Percentiles rank a stretch among this genome's conserved stretches.
phyloP scores from a whole-genome alignment of 495 filamentous ascomycete species.

The Penicillium psychrofluorescens region DNA sequence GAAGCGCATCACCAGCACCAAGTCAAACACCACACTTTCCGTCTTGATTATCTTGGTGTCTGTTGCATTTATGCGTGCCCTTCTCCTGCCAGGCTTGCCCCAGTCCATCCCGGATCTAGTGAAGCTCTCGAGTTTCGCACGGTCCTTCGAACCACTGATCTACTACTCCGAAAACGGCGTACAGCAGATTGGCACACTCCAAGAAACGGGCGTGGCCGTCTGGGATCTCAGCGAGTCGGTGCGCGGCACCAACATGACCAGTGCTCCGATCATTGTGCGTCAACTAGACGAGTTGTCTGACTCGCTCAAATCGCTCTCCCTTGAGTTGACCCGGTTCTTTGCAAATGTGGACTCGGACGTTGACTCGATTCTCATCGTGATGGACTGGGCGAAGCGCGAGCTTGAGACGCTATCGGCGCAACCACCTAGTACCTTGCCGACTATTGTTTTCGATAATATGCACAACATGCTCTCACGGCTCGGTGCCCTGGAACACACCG shows the following conservation, averaged over 20 bases:
- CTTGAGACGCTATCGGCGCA: slow-evolving; percentile 48
- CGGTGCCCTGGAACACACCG: slow-evolving; percentile 55
- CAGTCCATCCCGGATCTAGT: slow-evolving; percentile 78
- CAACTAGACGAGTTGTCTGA: slow-evolving; percentile 79
- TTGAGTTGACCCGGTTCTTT: slow-evolving; percentile 83
- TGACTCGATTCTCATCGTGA: slow-evolving; percentile 82
- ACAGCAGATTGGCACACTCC: slow-evolving; percentile 74
- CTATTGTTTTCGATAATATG: slow-evolving; percentile 67
- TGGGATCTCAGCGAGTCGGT: slow-evolving; percentile 89
- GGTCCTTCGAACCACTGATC: slow-evolving; percentile 84
- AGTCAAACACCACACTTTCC: slow-evolving; percentile 60
- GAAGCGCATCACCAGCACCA: slow-evolving; percentile 45
- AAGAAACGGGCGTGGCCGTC: slow-evolving; percentile 83
- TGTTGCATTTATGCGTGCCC: slow-evolving; percentile 50
- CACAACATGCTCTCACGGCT: slow-evolving; percentile 63
- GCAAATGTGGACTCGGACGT: slow-evolving; percentile 87
- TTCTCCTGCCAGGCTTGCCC: slow-evolving; percentile 59
- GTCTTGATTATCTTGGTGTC: slow-evolving; percentile 50
- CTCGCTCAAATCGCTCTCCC: slow-evolving; percentile 68
- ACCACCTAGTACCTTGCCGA: slow-evolving; percentile 50
- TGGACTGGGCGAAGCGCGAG: slow-evolving; percentile 90
- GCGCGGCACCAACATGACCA: slow-evolving; percentile 81
- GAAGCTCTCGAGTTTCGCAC: slow-evolving; percentile 80
- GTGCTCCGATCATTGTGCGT: slow-evolving; percentile 72
- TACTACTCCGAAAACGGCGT: slow-evolving; percentile 86